Evolutionary conservation across 2,329 filamentous ascomycete genomes (phyloP).

Genomic region (Bipolaris zeicola): DNA sequence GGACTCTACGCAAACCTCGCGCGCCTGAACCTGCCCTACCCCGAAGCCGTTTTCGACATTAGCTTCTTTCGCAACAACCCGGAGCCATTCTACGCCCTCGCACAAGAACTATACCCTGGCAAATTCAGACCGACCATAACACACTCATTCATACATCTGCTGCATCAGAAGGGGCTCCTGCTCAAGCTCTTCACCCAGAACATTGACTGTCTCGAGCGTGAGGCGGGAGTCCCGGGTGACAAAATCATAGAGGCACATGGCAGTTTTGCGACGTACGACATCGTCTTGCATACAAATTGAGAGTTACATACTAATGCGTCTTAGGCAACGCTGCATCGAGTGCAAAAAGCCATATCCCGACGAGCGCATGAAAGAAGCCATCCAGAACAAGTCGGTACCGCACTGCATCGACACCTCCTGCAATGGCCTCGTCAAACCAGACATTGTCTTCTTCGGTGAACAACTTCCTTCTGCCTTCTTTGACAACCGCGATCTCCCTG

Average conservation of each 20-base stretch:
- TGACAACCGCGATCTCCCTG: conserved; percentile 59
- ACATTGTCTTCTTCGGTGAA: conserved; percentile 95
- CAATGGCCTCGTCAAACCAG: conserved; percentile 83
- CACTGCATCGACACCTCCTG: conserved; percentile 68
- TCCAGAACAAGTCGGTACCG: conserved; percentile 72
- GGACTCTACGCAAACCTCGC: conserved; percentile 93
- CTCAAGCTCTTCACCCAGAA: conserved; percentile 95
- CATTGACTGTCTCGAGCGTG: conserved; percentile 91
- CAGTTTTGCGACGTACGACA: conserved; percentile 71
- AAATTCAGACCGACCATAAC: conserved; percentile 87
- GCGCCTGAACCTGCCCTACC: conserved; percentile 81
- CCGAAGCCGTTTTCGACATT: conserved; percentile 95
- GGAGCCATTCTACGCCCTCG: conserved; percentile 87
- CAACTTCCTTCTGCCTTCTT: conserved; percentile 70
- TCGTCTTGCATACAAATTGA: too few species aligned
- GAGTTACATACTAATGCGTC: background rate
- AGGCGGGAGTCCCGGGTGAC: conserved; percentile 79
- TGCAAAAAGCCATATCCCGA: conserved; percentile 76
- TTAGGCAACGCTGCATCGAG: conserved; percentile 83
- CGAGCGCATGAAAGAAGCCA: conserved; percentile 72
- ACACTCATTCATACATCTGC: conserved; percentile 84
- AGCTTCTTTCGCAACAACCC: conserved; percentile 84
- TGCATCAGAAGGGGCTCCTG: conserved; percentile 78
- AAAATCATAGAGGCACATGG: conserved; percentile 93
- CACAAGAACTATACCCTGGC: conserved; percentile 89